These are phyloP conservation scores for Annulohypoxylon maeteangense DNA, from an alignment of 495 filamentous ascomycete species.

Conservation along the genomic window DNA sequence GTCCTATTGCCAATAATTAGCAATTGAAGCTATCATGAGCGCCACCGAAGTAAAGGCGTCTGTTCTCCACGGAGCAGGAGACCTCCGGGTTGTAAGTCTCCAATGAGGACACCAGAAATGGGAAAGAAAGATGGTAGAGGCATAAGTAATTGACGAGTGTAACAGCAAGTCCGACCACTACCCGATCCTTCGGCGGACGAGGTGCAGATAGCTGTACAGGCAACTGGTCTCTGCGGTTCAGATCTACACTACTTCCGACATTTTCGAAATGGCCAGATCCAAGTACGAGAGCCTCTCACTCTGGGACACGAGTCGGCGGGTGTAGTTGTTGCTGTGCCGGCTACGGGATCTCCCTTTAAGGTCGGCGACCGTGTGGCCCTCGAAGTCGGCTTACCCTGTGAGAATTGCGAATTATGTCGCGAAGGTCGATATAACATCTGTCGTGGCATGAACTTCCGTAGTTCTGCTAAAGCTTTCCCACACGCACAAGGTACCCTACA, in stretches of 20 bases:
- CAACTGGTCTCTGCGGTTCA: conserved; percentile 74
- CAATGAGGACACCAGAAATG: neutral
- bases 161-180: conserved; percentile 61
- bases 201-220: conserved; percentile 66
- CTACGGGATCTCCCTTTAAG: conserved; percentile 52
- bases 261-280: conserved; percentile 73
- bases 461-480: conserved; percentile 79
- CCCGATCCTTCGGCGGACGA: conserved; percentile 58
- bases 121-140: neutral
- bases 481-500: conserved; percentile 87
- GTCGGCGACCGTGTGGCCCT: conserved; percentile 81
- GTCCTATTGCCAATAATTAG: neutral
- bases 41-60: conserved; percentile 64
- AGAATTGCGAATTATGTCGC: conserved; percentile 70
- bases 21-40: conserved; percentile 22
- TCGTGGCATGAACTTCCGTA: conserved; percentile 78
- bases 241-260: conserved; percentile 77
- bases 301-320: conserved; percentile 72
- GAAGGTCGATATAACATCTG: conserved; percentile 88
- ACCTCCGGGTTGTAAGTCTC: conserved; percentile 69
- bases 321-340: conserved; percentile 63
- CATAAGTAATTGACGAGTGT: conserved; percentile 9
- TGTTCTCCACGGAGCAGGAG: conserved; percentile 74
- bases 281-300: conserved; percentile 70
- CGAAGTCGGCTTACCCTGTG: conserved; percentile 86